phyloP scores from a whole-genome alignment of 2,329 filamentous ascomycete genomes.

The Pyrenochaeta sp. region DNA sequence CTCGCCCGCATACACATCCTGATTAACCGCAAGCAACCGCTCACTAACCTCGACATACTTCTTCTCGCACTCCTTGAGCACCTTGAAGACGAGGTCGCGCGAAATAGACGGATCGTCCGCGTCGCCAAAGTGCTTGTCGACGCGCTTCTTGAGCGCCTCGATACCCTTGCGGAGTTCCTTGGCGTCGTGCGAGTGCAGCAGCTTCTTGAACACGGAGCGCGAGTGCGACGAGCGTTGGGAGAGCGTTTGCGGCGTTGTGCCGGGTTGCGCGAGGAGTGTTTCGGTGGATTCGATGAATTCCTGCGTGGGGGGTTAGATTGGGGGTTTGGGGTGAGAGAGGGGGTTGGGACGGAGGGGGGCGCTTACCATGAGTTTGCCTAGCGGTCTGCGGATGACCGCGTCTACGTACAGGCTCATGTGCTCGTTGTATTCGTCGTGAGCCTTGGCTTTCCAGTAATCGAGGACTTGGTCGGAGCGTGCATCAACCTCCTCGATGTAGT shows the following conservation, averaged over 20 bases:
- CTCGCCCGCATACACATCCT: constrained; percentile 55
- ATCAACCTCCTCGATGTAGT: constrained; percentile 92
- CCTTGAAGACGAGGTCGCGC: constrained; percentile 64
- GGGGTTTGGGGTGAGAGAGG: neutral
- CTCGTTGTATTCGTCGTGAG: constrained; percentile 78
- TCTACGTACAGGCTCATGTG: constrained; percentile 88
- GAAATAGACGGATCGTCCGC: constrained; percentile 76
- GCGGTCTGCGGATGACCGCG: constrained; percentile 84
- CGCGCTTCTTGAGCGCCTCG: constrained; percentile 84
- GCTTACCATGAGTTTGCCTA: constrained; percentile 79
- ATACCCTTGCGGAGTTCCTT: constrained; percentile 91
- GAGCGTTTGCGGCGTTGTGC: constrained; percentile 63
- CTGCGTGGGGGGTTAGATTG: constrained; percentile 44
- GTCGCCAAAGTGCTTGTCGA: constrained; percentile 97
- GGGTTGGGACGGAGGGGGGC: neutral
- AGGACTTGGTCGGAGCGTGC: constrained; percentile 75
- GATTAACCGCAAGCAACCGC: constrained; percentile 51
- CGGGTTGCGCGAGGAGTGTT: constrained; percentile 66
- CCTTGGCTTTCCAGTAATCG: constrained; percentile 81
- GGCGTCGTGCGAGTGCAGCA: constrained; percentile 78
- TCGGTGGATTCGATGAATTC: constrained; percentile 93
- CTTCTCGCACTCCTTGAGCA: constrained; percentile 66
- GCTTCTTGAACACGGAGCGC: constrained; percentile 83
- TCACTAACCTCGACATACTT: constrained; percentile 64
- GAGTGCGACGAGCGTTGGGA: constrained; percentile 83